These are phyloP conservation scores for Lactarius evosmus DNA, from an alignment of 768 basidiomycete species.

Conservation along the genomic window DNA sequence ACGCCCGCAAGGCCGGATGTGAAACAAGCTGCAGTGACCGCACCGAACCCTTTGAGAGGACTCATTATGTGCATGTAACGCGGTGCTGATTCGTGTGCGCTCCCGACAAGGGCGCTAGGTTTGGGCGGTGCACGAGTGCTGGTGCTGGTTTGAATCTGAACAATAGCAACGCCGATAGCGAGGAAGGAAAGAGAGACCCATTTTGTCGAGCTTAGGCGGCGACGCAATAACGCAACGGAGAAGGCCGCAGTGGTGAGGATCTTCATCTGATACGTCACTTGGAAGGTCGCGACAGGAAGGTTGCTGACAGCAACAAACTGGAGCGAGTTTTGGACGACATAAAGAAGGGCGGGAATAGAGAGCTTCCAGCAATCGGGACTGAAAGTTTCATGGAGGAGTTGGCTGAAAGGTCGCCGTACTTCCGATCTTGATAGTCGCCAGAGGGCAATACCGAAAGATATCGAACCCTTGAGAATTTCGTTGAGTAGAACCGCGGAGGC, in stretches of 20 bases:
- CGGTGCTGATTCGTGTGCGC: constrained; percentile 62
- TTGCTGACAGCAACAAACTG: constrained; percentile 97
- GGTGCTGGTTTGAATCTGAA: constrained; percentile 79
- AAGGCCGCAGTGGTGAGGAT: constrained; percentile 95
- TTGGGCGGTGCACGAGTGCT: constrained; percentile 32
- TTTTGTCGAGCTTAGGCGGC: constrained; percentile 64
- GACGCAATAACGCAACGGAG: constrained; percentile 80
- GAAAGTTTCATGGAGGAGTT: constrained; percentile 71
- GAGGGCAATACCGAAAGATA: constrained; percentile 82
- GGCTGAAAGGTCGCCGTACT: constrained; percentile 42
- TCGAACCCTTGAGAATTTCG: constrained; percentile 89
- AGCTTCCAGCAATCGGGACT: constrained; percentile 96
- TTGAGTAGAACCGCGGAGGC: constrained; percentile 92
- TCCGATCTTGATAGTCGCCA: constrained; percentile 40
- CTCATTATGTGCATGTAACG: constrained; percentile 71
- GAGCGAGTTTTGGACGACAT: constrained; percentile 93
- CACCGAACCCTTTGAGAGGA: constrained; percentile 76
- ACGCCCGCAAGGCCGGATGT: constrained; percentile 89
- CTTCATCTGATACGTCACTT: constrained; percentile 98
- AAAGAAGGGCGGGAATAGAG: constrained; percentile 92
- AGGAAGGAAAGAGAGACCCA: constrained; percentile 88
- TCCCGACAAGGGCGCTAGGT: constrained; percentile 50
- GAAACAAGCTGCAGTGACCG: constrained; percentile 82
- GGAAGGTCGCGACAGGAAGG: constrained; percentile 94
- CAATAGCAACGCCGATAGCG: constrained; percentile 89